phyloP scores from a whole-genome alignment of 1,284 basidiomycete species.

The Cronartium quercuum region DNA sequence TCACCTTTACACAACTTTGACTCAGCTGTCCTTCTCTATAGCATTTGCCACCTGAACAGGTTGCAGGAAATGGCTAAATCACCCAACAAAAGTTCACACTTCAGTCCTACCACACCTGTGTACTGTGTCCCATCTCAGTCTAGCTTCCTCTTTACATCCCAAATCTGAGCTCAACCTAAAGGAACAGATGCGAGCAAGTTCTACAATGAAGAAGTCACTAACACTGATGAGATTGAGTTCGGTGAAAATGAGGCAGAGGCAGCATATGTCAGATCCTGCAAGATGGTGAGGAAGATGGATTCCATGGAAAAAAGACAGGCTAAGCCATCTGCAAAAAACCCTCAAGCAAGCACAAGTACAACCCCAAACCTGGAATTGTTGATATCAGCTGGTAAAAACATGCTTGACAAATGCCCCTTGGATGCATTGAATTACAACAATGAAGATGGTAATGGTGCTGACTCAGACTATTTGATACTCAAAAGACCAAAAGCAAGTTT shows the following conservation, averaged over 20 bases:
- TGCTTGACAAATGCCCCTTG: constrained; percentile 11
- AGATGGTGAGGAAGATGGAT: constrained; percentile 7
- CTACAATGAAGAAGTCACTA: constrained; percentile 22
- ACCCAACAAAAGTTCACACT: background rate
- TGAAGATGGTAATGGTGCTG: constrained; percentile 16
- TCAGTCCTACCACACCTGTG: background rate
- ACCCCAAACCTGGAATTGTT: background rate
- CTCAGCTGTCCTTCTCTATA: no score
- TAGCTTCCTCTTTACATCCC: constrained; percentile 31
- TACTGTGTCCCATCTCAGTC: constrained; percentile 16
- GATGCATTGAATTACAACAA: constrained; percentile 6
- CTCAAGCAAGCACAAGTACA: background rate
- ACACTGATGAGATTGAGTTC: constrained; percentile 32
- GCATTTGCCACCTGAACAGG: background rate
- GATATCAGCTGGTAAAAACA: constrained; percentile 5
- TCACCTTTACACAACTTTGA: no score
- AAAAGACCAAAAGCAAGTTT: constrained; percentile 5
- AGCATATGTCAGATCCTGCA: constrained; percentile 25
- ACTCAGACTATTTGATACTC: constrained; percentile 21
- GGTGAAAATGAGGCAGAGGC: constrained; percentile 37
- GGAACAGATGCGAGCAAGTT: constrained; percentile 39
- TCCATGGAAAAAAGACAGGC: background rate
- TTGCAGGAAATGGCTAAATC: background rate
- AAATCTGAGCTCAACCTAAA: constrained; percentile 31
- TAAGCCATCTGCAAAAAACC: background rate